phyloP scores from a whole-genome alignment of 768 basidiomycete genomes.

The Sarcomyxa edulis region DNA sequence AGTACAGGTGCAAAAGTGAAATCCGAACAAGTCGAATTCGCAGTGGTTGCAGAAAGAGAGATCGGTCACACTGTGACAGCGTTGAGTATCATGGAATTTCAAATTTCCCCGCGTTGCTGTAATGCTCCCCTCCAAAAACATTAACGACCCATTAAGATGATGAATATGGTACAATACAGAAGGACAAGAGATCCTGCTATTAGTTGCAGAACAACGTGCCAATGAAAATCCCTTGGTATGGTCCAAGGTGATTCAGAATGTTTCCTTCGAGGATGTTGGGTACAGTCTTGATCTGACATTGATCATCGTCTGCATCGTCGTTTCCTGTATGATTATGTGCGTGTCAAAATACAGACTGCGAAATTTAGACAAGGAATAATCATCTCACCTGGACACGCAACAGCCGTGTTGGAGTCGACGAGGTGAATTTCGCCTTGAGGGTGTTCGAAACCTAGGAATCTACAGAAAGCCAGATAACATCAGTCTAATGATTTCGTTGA shows the following conservation, averaged over 20 bases:
- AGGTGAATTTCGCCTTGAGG: slow-evolving; percentile 9
- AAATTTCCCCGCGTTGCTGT: too few species aligned
- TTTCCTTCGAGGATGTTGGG: slow-evolving; percentile 47
- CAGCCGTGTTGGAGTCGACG: too few species aligned
- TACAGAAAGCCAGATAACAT: not conserved
- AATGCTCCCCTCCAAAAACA: too few species aligned
- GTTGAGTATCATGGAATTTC: too few species aligned
- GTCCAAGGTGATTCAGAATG: slow-evolving; percentile 52
- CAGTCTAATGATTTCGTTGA: slow-evolving; percentile 25
- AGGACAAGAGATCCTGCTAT: too few species aligned
- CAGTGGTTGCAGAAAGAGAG: too few species aligned
- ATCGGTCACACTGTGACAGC: too few species aligned
- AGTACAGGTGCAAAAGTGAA: too few species aligned
- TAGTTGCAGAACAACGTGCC: slow-evolving; percentile 39
- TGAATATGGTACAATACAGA: too few species aligned
- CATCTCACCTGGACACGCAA: slow-evolving; percentile 29
- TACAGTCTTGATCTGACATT: slow-evolving; percentile 51
- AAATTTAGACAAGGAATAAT: not conserved
- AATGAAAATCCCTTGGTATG: slow-evolving; percentile 47
- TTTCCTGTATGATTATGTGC: slow-evolving; percentile 25
- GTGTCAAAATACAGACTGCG: not conserved
- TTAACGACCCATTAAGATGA: too few species aligned
- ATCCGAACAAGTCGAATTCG: too few species aligned
- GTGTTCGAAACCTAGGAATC: not conserved
- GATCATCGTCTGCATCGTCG: slow-evolving; percentile 48